phyloP scores from a whole-genome alignment of 1,139 yeast genomes.

The Pichia sp. region DNA sequence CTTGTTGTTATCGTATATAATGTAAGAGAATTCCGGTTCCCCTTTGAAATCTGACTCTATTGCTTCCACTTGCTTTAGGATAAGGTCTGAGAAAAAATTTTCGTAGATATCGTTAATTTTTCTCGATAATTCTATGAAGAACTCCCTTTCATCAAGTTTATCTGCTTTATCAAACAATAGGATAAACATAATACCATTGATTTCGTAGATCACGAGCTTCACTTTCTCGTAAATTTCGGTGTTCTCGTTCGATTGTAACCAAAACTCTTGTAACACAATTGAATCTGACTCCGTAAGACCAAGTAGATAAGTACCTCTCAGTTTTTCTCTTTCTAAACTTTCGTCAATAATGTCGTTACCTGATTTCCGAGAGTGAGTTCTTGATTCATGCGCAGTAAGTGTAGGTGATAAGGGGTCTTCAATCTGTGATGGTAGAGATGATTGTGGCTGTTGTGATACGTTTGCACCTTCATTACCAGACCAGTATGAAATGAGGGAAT shows the following conservation, averaged over 20 bases:
- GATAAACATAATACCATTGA: conserved; percentile 24
- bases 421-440: not conserved
- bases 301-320: conserved; percentile 21
- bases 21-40: conserved; percentile 6
- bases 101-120: conserved; percentile 31
- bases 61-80: conserved; percentile 21
- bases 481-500: conserved; percentile 8
- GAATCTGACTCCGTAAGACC: conserved; percentile 19
- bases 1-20: conserved; percentile 10
- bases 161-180: conserved; percentile 15
- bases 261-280: conserved; percentile 15
- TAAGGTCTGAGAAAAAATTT: conserved; percentile 22
- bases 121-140: conserved; percentile 29
- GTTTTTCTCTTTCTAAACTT: conserved; percentile 10
- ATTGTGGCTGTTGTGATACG: not conserved
- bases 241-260: conserved; percentile 3
- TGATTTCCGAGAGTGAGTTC: conserved; percentile 4
- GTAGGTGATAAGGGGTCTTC: no score
- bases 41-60: conserved; percentile 13
- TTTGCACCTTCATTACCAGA: not conserved
- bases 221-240: not conserved
- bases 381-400: not conserved
- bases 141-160: not conserved
- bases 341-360: conserved; percentile 11
- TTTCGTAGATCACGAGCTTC: conserved; percentile 23